A percentile compares a stretch with the other conserved stretches of the same genome.
phyloP scores from a whole-genome alignment of 1,139 yeast species.

The Groenewaldozyma auringiensis region DNA sequence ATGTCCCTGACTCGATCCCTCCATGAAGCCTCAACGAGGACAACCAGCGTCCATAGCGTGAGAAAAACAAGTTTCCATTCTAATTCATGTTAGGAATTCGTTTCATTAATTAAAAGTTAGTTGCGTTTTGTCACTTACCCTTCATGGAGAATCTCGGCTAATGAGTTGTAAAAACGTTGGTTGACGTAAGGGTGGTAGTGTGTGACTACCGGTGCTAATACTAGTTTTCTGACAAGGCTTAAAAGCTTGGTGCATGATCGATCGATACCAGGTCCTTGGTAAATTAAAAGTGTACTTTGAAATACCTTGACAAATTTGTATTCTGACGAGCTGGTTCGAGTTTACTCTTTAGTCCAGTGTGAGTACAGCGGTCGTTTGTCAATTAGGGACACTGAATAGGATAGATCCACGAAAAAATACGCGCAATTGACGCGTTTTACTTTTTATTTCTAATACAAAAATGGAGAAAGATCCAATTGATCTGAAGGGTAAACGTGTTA shows the following conservation, averaged over 20 bases:
- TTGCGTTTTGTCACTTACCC: too few relatives aligned
- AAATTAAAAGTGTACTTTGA: too few relatives aligned
- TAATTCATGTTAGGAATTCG: neutral
- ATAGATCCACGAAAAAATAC: neutral
- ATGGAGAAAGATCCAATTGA: constrained; percentile 6
- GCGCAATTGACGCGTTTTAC: constrained; percentile 1
- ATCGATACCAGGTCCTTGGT: too few relatives aligned
- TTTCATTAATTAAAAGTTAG: neutral
- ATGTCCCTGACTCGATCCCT: neutral
- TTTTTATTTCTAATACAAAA: neutral
- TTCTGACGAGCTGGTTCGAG: too few relatives aligned
- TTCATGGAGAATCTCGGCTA: neutral
- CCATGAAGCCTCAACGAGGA: neutral
- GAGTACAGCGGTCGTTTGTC: too few relatives aligned
- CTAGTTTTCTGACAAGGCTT: too few relatives aligned
- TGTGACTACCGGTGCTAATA: too few relatives aligned
- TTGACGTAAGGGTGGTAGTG: too few relatives aligned
- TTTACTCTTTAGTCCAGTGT: too few relatives aligned
- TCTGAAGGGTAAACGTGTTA: constrained; percentile 11
- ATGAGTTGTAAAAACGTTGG: neutral
- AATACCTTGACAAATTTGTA: too few relatives aligned
- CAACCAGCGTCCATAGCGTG: neutral
- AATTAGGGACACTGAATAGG: neutral
- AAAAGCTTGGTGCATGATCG: too few relatives aligned
- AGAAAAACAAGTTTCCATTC: neutral